Evolutionary conservation across 2,329 filamentous ascomycete genomes (phyloP), one percentile per base, ranked within the genome.

Genomic region (Elsinoe arachidis): DNA sequence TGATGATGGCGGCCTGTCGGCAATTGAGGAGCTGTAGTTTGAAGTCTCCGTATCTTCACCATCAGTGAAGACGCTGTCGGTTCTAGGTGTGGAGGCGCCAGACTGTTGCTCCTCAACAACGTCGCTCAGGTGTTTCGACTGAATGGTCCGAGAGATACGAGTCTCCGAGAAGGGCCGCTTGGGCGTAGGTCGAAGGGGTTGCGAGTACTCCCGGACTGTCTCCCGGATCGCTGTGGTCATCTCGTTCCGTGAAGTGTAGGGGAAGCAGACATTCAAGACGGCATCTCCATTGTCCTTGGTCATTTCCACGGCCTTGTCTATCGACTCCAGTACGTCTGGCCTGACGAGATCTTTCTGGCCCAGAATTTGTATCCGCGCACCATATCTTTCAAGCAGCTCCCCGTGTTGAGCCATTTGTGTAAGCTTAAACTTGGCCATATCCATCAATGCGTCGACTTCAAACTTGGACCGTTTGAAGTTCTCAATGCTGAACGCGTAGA

Each of bases 401-500:
- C 93, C 93, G 66, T 99, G 93, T 67, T 96, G 89, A 23, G 88
- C 85, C 65, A 99, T 78, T 71, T 99, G 93, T 60, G 87, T 84
- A 23, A 99, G 79, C 75, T 97, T 97, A 66, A 93, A 84, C 76
- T 96, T 96, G 60, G 92, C 92, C 79, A 99, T 90, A 69, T 95
- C 87, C 93, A 99, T 99, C 61, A 99, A 76, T 30, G 90, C 91
- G 68, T 96, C 90, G 7, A 99, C 93, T 72, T 99, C 93, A 72
- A 95, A 93, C 72, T 93, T 91, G 19, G 90, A 92, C 5, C 93
- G 85, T 71, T 97, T 96, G 77, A 96, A 99, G 76, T 99, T 99
- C 74, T 99, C 93, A 67, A 99, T 96, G 69, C 90, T 96, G 74
- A 99, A 99, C 14, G 93, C 93, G 71, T 97, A 99, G 62, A 99